Conservation (phyloP, 805 yeast species). For the Saccharomycopsis oosterbeekiorum region DNA sequence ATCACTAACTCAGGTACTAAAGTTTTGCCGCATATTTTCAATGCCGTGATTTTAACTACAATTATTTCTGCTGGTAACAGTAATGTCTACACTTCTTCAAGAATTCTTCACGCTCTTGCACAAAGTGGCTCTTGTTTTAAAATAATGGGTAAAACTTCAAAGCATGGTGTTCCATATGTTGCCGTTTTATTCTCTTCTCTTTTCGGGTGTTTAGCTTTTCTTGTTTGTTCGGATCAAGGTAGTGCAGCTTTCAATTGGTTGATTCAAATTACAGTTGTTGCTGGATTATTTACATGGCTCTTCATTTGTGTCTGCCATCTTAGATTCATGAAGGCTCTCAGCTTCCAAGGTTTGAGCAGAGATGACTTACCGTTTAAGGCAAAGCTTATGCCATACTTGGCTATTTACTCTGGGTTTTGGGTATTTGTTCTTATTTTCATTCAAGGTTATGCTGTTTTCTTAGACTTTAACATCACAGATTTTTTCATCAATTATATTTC, state of each 20-base stretch:
- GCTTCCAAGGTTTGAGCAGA: conserved; percentile 50
- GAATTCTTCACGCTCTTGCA: conserved; percentile 60
- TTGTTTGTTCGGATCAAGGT: conserved; percentile 42
- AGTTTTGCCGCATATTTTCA: conserved; percentile 58
- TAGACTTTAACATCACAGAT: conserved; percentile 37
- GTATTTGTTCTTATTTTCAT: conserved; percentile 50
- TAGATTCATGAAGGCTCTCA: conserved; percentile 53
- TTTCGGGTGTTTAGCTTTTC: conserved; percentile 50
- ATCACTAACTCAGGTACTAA: conserved; percentile 58
- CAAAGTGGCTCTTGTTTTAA: conserved; percentile 48
- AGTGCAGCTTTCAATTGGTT: conserved; percentile 55
- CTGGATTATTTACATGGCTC: conserved; percentile 62
- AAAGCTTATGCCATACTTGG: conserved; percentile 49
- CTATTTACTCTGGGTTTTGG: conserved; percentile 48
- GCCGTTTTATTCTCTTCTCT: conserved; percentile 46
- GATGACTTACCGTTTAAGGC: conserved; percentile 63
- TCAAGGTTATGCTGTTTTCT: conserved; percentile 61
- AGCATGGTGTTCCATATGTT: conserved; percentile 48
- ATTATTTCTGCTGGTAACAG: conserved; percentile 76
- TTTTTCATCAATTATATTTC: conserved; percentile 70
- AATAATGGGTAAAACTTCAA: conserved; percentile 37
- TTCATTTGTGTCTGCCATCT: conserved; percentile 50
- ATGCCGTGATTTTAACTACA: conserved; percentile 58
- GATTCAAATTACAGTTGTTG: conserved; percentile 53
- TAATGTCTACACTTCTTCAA: conserved; percentile 60